Evolutionary conservation across 345 rosid species (phyloP).

Genomic region (Cochlearia excelsa): DNA sequence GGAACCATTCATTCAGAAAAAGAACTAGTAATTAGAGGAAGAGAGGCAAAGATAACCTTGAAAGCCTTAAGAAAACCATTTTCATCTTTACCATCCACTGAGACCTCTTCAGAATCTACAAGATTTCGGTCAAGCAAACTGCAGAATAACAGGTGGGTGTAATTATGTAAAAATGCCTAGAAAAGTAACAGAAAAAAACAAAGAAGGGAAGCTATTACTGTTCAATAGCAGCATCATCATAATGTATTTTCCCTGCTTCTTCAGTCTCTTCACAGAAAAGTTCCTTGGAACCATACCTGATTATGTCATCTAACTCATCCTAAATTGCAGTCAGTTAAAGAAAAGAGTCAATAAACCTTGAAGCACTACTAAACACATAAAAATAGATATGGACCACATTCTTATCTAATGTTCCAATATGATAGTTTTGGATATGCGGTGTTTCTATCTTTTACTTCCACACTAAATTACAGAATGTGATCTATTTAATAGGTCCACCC

Average conservation of each 20-base stretch:
- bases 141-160: constrained; percentile 7
- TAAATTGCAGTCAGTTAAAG: constrained; percentile 26
- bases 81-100: constrained; percentile 68
- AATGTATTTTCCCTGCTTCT: constrained; percentile 81
- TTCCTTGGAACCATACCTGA: constrained; percentile 86
- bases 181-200: neutral
- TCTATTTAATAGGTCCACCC: neutral
- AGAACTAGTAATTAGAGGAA: neutral
- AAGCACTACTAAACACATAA: neutral
- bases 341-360: constrained; percentile 4
- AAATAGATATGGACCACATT: neutral
- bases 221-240: constrained; percentile 83
- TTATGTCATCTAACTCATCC: constrained; percentile 88
- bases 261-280: constrained; percentile 79
- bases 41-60: constrained; percentile 50
- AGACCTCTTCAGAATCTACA: constrained; percentile 61
- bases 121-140: constrained; percentile 88
- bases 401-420: neutral
- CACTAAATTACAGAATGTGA: neutral
- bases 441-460: neutral
- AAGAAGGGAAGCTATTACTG: constrained; percentile 43
- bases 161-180: neutral
- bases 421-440: neutral
- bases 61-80: constrained; percentile 82
- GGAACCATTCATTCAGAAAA: neutral